Evolutionary conservation across 306 rosid genomes (phyloP), one percentile per base, ranked within the genome.

Genomic region (Rubus idaeus): DNA sequence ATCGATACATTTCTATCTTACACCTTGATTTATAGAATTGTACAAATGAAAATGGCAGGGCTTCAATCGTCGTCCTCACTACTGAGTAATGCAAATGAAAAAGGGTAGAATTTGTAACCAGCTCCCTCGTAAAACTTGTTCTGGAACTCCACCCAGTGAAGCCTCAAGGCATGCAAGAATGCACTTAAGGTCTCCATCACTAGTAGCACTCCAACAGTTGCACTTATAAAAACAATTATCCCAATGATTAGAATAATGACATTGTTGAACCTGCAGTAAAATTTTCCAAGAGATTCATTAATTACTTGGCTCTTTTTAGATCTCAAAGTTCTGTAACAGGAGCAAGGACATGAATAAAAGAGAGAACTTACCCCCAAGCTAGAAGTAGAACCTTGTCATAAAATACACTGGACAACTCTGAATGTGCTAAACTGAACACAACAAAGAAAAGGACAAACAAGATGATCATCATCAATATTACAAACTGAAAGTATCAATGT

Each of bases 81-180:
- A 9, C 64, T 50, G 62, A 88, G 85, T 40, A 81, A 75, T 57
- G 88, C 75, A 70, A 89, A 90, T 62, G 93, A 89, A 83, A 87
- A 91, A n/a, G 98, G 98, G 37, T 49, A 30, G 76, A 90, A 90
- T 86, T 86, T 91, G 84, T 82, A 86, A 62, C 97, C 97, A 71
- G 85, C 83, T 65, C 96, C 97, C 75, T 84, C 89, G 39, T 92
- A 92, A 72, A 92, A 92, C 82, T 90, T 93, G 88, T 86, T 86
- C 77, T 86, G 92, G 73, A 90, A 93, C 84, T 93, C 96, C 55
- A 90, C 92, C 97, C 96, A 93, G 78, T 89, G 96, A 81, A 90
- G 92, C 78, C 97, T 85, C 88, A 93, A 82, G 60, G 97, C 96
- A 79, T 90, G 97, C 76, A 90, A 88, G 86, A 93, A 93, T 68